Percentiles rank a stretch among this genome's conserved stretches.
Conservation (phyloP, 208 protist species). For the Paratrypanosoma confusum region DNA sequence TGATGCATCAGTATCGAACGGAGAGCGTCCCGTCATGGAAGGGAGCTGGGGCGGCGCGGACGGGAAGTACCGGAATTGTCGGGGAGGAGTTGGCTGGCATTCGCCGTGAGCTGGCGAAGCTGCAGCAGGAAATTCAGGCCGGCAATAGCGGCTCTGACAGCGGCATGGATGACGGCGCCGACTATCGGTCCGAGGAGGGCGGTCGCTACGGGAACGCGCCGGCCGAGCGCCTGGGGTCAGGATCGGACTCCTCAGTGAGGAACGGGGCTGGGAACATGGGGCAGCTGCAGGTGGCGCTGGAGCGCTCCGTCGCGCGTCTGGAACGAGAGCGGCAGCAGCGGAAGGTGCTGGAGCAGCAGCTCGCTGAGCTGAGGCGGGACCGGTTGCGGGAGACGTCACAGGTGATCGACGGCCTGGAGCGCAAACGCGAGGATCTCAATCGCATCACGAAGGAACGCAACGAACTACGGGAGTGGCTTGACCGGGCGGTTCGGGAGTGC, state of each 20-base stretch:
- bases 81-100: conserved; percentile 8
- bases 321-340: conserved; percentile 1
- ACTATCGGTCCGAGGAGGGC: too few relatives aligned
- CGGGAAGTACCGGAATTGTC: too few relatives aligned
- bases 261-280: not conserved
- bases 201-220: too few relatives aligned
- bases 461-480: conserved; percentile 18
- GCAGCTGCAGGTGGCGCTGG: not conserved
- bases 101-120: conserved; percentile 6
- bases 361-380: not conserved
- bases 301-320: conserved; percentile 2
- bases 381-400: not conserved
- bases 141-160: conserved; percentile 1
- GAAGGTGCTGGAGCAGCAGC: conserved; percentile 3
- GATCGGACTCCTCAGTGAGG: not conserved
- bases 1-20: too few relatives aligned
- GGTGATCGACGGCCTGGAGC: not conserved
- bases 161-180: too few relatives aligned
- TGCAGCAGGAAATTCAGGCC: conserved; percentile 4
- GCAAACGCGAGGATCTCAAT: conserved; percentile 6
- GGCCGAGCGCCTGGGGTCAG: too few relatives aligned
- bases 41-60: too few relatives aligned
- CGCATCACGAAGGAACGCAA: conserved; percentile 10
- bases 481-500: conserved; percentile 16
- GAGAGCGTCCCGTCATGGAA: too few relatives aligned